These are phyloP conservation scores for Symbiotaphrina buchneri DNA, from an alignment of 495 filamentous ascomycete genomes.

Conservation along the genomic window DNA sequence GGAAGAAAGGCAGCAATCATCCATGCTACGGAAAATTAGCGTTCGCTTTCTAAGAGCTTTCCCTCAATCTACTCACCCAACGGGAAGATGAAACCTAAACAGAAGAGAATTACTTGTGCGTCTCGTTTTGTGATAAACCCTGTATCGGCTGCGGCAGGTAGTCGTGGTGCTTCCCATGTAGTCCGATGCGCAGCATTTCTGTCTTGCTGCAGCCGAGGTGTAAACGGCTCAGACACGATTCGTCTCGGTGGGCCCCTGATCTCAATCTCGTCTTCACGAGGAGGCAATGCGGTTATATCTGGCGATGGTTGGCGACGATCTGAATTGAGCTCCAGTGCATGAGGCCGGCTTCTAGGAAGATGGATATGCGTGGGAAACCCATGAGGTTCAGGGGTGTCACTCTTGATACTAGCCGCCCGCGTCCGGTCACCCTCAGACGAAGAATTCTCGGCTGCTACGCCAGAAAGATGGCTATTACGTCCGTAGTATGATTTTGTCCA, in stretches of 20 bases:
- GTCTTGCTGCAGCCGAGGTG: constrained; percentile 51
- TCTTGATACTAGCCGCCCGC: too few relatives aligned
- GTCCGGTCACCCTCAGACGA: too few relatives aligned
- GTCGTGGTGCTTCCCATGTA: constrained; percentile 45
- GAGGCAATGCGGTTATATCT: constrained; percentile 2
- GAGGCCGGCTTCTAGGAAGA: too few relatives aligned
- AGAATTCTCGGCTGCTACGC: too few relatives aligned
- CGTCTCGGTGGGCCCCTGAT: constrained; percentile 4
- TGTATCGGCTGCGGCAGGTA: too few relatives aligned
- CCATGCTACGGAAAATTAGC: constrained; percentile 49
- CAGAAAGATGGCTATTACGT: too few relatives aligned
- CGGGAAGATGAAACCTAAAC: constrained; percentile 69
- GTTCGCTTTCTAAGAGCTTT: too few relatives aligned
- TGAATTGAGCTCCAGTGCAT: too few relatives aligned
- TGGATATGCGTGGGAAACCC: too few relatives aligned
- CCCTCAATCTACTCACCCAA: constrained; percentile 47
- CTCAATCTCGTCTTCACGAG: constrained; percentile 6
- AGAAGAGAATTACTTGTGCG: constrained; percentile 84
- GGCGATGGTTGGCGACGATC: constrained; percentile 1
- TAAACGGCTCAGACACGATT: constrained; percentile 26
- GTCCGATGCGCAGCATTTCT: constrained; percentile 27
- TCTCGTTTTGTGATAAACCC: too few relatives aligned
- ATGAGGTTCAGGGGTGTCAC: too few relatives aligned
- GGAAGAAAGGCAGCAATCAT: constrained; percentile 68
- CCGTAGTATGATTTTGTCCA: too few relatives aligned